Base-by-base conservation (phyloP, 2,329 filamentous ascomycete species). In the Claviceps lovelessii region DNA sequence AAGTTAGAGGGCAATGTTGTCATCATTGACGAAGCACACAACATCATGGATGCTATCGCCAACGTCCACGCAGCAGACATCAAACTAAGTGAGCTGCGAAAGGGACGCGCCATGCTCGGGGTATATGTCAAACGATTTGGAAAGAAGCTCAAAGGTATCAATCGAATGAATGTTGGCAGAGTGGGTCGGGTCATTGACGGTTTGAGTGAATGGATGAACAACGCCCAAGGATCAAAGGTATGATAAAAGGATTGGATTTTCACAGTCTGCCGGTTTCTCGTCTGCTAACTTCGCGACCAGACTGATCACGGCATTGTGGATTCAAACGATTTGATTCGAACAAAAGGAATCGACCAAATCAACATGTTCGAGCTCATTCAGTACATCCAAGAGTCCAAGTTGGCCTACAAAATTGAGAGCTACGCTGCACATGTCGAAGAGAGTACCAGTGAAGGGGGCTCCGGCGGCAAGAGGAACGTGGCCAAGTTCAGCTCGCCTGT, bases 11-110 rank as follows among this genome's bases (percentile, higher is more conserved):
- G 84, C 5, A 93, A 95, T 63, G 76, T 98, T 0, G 83, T 98
- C n/a, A 86, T 98, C 31, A 88, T 98, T 50, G 93, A 98, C 61
- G 93, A 98, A 72, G 93, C 93, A 0, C 93, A 98, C 67, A 98
- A 98, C 64, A 80, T 98, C 53, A 95, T 96, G 85, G 90, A 96
- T 67, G 90, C 91, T 0, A 88, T 98, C 49, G 81, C 88, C 17
- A 85, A 84, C 49, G 93, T 95, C 39, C 84, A 96, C 66, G 90
- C 90, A 0, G 81, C 88, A 0, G 81, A 86, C 41, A 77, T 97
- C 23, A 81, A 80, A 2, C 72, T 95, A 4, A 73, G 73, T 31
- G 90, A 96, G 58, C 73, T 97, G 19, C 80, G 80, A 51, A 77
- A 79, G 56, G 88, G 86, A 3, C 79, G 88, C 53, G 76, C 77